Conservation (phyloP, 805 yeast species). For the Hanseniaspora singularis region DNA sequence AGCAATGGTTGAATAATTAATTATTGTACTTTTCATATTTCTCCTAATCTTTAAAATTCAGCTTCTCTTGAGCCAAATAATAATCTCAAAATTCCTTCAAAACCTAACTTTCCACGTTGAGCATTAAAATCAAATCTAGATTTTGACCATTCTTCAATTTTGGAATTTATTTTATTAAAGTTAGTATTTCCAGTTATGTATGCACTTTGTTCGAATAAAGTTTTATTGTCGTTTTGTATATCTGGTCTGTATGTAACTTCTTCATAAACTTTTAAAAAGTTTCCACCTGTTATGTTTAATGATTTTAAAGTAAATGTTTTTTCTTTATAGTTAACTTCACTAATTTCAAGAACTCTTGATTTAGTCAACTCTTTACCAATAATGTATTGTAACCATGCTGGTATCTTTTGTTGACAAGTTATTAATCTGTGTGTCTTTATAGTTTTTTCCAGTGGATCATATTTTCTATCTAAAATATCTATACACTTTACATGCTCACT, state of each 20-base stretch:
- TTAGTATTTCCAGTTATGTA: slow-evolving; percentile 77
- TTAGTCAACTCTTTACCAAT: slow-evolving; percentile 56
- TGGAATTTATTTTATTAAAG: slow-evolving; percentile 56
- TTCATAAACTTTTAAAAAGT: slow-evolving; percentile 68
- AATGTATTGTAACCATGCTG: slow-evolving; percentile 60
- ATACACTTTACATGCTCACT: slow-evolving; percentile 90
- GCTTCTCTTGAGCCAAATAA: slow-evolving; percentile 21
- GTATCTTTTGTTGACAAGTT: slow-evolving; percentile 78
- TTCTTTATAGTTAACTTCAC: slow-evolving; percentile 60
- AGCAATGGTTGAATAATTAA: no score
- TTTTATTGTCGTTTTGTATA: slow-evolving; percentile 31
- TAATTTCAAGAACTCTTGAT: slow-evolving; percentile 79
- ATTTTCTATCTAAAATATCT: slow-evolving; percentile 67
- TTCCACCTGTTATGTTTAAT: slow-evolving; percentile 72
- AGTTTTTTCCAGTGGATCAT: slow-evolving; percentile 40
- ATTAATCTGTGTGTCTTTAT: slow-evolving; percentile 76
- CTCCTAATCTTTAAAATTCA: no score
- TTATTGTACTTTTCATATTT: no score
- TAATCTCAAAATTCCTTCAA: slow-evolving; percentile 60
- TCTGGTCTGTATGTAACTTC: slow-evolving; percentile 75
- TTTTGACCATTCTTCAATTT: slow-evolving; percentile 84
- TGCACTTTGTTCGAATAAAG: slow-evolving; percentile 70
- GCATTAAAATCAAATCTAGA: slow-evolving; percentile 86
- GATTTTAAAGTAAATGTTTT: slow-evolving; percentile 67
- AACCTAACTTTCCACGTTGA: slow-evolving; percentile 64